Evolutionary conservation across 495 filamentous ascomycete species (phyloP).

Genomic region (Penicillium chermesinum): DNA sequence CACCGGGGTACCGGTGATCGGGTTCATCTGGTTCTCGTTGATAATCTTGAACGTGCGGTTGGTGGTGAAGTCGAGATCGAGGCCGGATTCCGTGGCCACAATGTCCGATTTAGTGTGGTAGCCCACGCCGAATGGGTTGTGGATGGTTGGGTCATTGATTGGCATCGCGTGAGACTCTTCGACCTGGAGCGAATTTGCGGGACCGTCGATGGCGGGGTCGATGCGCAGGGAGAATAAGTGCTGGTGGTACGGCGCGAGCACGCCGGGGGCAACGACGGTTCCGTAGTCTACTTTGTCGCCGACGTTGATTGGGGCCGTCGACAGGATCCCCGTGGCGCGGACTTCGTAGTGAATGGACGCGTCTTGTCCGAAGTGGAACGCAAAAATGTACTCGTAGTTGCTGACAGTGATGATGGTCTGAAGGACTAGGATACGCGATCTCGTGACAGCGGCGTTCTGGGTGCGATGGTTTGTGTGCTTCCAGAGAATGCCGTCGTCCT

Average conservation of each 20-base stretch:
- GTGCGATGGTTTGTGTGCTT: constrained; percentile 68
- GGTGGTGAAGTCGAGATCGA: constrained; percentile 54
- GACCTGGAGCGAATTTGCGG: constrained; percentile 60
- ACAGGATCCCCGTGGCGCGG: constrained; percentile 81
- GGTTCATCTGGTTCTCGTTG: constrained; percentile 61
- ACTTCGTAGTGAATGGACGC: constrained; percentile 75
- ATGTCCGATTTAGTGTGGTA: constrained; percentile 56
- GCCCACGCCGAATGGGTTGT: constrained; percentile 74
- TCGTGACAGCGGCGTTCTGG: constrained; percentile 49
- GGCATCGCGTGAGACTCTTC: constrained; percentile 69
- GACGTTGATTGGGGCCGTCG: constrained; percentile 66
- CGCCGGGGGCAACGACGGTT: constrained; percentile 79
- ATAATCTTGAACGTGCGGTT: constrained; percentile 80
- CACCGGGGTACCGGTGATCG: constrained; percentile 66
- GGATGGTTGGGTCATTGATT: constrained; percentile 35
- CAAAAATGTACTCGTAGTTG: constrained; percentile 85
- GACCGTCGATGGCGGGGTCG: constrained; percentile 75
- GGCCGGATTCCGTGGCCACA: constrained; percentile 53
- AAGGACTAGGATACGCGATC: constrained; percentile 53
- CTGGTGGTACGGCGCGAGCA: constrained; percentile 74
- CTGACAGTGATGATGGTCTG: constrained; percentile 75
- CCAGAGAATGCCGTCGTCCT: constrained; percentile 63
- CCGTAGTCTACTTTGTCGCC: constrained; percentile 58
- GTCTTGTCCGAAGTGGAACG: constrained; percentile 78
- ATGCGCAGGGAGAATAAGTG: constrained; percentile 86